These are phyloP conservation scores for Thelephora aurantiotincta DNA, from an alignment of 768 basidiomycete genomes.

Conservation along the genomic window DNA sequence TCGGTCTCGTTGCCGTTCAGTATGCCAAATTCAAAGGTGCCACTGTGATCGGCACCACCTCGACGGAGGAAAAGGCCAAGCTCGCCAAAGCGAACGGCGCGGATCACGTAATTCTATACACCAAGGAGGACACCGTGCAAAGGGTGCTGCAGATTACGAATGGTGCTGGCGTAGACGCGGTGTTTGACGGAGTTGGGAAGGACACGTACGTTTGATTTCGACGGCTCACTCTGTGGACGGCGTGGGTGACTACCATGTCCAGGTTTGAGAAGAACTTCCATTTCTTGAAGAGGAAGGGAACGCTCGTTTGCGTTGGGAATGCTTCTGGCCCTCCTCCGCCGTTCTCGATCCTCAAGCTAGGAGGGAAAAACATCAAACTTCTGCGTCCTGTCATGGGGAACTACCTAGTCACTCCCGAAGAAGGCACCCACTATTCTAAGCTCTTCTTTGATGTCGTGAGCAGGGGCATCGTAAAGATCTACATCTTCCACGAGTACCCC, in stretches of 20 bases:
- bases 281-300: slow-evolving; percentile 75
- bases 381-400: slow-evolving; percentile 64
- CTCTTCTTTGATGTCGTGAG: slow-evolving; percentile 50
- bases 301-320: slow-evolving; percentile 83
- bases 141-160: slow-evolving; percentile 63
- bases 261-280: slow-evolving; percentile 74
- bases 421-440: slow-evolving; percentile 48
- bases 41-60: slow-evolving; percentile 88
- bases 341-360: slow-evolving; percentile 58
- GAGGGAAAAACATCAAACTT: slow-evolving; percentile 71
- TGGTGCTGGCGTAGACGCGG: slow-evolving; percentile 68
- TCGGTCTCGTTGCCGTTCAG: slow-evolving; percentile 58
- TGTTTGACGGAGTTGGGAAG: slow-evolving; percentile 91
- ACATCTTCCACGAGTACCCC: slow-evolving; percentile 64
- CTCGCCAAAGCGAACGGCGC: slow-evolving; percentile 69
- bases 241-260: neutral
- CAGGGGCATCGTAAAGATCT: slow-evolving; percentile 46
- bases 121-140: slow-evolving; percentile 55
- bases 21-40: slow-evolving; percentile 59
- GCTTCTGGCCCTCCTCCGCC: slow-evolving; percentile 77
- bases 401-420: slow-evolving; percentile 63
- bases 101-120: slow-evolving; percentile 74
- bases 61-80: slow-evolving; percentile 66
- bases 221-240: neutral
- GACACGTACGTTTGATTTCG: slow-evolving; percentile 50